Conservation (phyloP, 2,329 filamentous ascomycete genomes). For the Macrophomina tecta region DNA sequence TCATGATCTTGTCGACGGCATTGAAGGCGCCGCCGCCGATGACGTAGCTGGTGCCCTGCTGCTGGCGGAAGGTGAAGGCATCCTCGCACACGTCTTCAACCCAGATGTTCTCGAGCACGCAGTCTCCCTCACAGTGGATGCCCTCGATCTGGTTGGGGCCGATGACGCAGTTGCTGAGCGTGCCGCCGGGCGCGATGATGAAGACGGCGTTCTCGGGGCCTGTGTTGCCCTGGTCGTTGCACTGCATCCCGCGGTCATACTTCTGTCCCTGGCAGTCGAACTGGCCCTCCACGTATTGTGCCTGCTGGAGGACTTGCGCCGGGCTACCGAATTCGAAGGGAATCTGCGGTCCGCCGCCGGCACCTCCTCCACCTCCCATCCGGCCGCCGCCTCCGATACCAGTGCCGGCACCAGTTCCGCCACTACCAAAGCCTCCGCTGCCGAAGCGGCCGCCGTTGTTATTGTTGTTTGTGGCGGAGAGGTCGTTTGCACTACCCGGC, state of each 20-base stretch:
- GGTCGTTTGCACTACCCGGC: too few relatives aligned
- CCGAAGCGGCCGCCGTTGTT: not conserved
- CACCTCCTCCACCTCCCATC: not conserved
- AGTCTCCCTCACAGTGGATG: slow-evolving; percentile 58
- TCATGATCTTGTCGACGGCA: slow-evolving; percentile 38
- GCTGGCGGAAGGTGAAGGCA: slow-evolving; percentile 1
- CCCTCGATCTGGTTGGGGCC: slow-evolving; percentile 54
- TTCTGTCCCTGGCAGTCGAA: not conserved
- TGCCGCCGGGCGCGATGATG: slow-evolving; percentile 38
- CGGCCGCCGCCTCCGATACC: not conserved
- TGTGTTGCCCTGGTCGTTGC: slow-evolving; percentile 1
- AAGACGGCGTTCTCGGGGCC: not conserved
- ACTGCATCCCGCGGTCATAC: not conserved
- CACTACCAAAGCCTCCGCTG: not conserved
- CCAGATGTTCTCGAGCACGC: slow-evolving; percentile 48
- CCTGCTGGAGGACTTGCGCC: not conserved
- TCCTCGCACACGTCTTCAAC: slow-evolving; percentile 46
- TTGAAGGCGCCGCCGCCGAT: slow-evolving; percentile 37
- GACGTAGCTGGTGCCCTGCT: slow-evolving; percentile 25
- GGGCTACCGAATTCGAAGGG: not conserved
- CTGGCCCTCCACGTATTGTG: not conserved
- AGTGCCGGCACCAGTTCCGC: too few relatives aligned
- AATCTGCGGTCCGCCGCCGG: not conserved
- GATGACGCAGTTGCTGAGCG: slow-evolving; percentile 57
- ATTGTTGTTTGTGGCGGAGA: not conserved